A percentile compares a stretch with the other conserved stretches of the same genome.
Conservation (phyloP, 1,139 yeast genomes). For the Candida frijolesensis region DNA sequence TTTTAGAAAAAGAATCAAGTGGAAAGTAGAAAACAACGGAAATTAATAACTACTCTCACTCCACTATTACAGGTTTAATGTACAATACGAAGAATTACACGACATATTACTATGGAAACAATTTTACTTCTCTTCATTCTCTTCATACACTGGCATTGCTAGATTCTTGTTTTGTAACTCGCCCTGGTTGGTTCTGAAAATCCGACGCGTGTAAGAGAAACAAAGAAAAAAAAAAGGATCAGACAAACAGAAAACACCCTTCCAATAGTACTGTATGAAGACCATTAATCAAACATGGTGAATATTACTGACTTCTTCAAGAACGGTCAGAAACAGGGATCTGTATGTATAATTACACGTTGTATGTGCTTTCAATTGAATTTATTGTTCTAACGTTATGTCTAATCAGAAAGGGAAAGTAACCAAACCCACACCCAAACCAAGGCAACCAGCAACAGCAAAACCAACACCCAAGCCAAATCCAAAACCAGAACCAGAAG, state of each 20-base stretch:
- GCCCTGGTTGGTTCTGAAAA: too few species aligned
- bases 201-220: constrained; percentile 2
- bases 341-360: constrained; percentile 7
- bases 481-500: constrained; percentile 14
- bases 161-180: too few species aligned
- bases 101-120: neutral
- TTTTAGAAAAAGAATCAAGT: constrained; percentile 71
- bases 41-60: neutral
- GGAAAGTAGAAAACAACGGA: constrained; percentile 22
- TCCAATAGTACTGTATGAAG: neutral
- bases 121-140: too few species aligned
- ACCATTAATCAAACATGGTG: constrained; percentile 9
- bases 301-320: constrained; percentile 14
- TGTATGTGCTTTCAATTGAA: neutral
- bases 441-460: neutral
- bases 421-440: constrained; percentile 8
- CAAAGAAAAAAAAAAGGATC: neutral
- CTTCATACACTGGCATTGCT: too few species aligned
- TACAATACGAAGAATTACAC: neutral
- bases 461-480: constrained; percentile 8
- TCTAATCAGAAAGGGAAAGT: neutral
- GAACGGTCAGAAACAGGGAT: neutral
- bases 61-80: constrained; percentile 1
- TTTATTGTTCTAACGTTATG: constrained; percentile 5
- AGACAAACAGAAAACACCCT: neutral